Conservation (phyloP, 441 rosid genomes). For the Aquilaria agallochum region DNA sequence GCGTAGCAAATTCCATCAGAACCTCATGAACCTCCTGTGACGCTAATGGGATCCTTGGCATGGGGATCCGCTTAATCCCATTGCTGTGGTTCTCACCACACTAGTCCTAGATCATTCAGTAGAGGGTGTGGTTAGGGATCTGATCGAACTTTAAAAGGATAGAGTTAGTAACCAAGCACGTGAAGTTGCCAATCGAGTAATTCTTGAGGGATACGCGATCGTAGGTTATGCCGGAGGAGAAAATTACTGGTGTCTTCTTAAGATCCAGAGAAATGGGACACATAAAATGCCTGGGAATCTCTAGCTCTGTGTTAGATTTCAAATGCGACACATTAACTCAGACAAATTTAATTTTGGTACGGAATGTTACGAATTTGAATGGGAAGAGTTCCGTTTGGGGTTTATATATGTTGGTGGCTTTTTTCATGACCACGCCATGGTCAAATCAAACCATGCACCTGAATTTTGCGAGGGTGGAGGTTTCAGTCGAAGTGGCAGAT, state of each 20-base stretch:
- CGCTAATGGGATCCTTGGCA: constrained; percentile 45
- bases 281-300: constrained; percentile 36
- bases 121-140: constrained; percentile 45
- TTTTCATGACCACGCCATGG: too few relatives aligned
- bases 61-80: constrained; percentile 50
- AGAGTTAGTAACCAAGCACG: constrained; percentile 43
- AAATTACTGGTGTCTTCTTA: constrained; percentile 54
- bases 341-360: too few relatives aligned
- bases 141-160: constrained; percentile 36
- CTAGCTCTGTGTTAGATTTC: constrained; percentile 11
- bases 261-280: constrained; percentile 52
- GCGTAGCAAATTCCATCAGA: constrained; percentile 18
- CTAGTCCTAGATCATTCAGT: constrained; percentile 60
- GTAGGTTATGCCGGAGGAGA: constrained; percentile 57
- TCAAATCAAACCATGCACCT: too few relatives aligned
- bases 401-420: too few relatives aligned
- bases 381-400: too few relatives aligned
- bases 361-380: too few relatives aligned
- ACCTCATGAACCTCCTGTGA: constrained; percentile 25
- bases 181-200: constrained; percentile 53
- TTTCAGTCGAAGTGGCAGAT: too few relatives aligned
- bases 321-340: too few relatives aligned
- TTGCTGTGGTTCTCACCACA: constrained; percentile 33
- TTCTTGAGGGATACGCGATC: constrained; percentile 51
- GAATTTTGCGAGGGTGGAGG: too few relatives aligned